phyloP scores from a whole-genome alignment of 805 yeast species.

The Saturnispora quitensis region DNA sequence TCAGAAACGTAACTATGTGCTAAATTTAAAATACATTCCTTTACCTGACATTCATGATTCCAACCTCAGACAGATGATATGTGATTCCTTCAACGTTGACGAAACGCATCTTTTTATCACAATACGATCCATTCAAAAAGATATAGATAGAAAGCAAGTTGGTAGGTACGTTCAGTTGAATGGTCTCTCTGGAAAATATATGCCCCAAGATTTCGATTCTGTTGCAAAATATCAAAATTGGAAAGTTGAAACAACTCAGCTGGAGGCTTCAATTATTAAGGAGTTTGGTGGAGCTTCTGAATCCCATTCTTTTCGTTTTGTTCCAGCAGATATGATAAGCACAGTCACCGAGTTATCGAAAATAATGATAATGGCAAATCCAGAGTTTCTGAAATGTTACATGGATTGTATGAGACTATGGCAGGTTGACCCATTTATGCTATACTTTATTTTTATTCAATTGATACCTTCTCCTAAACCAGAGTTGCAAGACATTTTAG shows the following conservation, averaged over 20 bases:
- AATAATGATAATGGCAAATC: constrained; percentile 15
- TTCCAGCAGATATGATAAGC: constrained; percentile 10
- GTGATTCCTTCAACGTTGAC: constrained; percentile 8
- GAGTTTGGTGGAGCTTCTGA: not conserved
- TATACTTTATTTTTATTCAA: constrained; percentile 14
- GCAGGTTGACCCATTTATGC: constrained; percentile 26
- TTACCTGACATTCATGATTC: constrained; percentile 14
- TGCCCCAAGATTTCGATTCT: constrained; percentile 12
- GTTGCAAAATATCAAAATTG: constrained; percentile 12
- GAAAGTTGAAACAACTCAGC: constrained; percentile 9
- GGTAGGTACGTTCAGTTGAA: constrained; percentile 2
- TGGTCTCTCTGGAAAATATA: constrained; percentile 6
- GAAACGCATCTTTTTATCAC: not conserved
- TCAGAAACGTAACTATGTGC: constrained; percentile 6
- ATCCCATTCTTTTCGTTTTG: not conserved
- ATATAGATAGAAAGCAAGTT: constrained; percentile 7
- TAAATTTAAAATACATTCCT: constrained; percentile 9
- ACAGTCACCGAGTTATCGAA: constrained; percentile 9
- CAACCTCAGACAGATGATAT: constrained; percentile 8
- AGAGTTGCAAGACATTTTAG: not conserved
- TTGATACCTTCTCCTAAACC: constrained; percentile 5
- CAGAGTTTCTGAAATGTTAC: constrained; percentile 20
- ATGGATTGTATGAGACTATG: constrained; percentile 24
- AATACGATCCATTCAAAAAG: constrained; percentile 1
- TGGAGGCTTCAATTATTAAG: constrained; percentile 9